A percentile compares a stretch with the other conserved stretches of the same genome.
phyloP scores from a whole-genome alignment of 495 filamentous ascomycete species.

The Neurospora africana region DNA sequence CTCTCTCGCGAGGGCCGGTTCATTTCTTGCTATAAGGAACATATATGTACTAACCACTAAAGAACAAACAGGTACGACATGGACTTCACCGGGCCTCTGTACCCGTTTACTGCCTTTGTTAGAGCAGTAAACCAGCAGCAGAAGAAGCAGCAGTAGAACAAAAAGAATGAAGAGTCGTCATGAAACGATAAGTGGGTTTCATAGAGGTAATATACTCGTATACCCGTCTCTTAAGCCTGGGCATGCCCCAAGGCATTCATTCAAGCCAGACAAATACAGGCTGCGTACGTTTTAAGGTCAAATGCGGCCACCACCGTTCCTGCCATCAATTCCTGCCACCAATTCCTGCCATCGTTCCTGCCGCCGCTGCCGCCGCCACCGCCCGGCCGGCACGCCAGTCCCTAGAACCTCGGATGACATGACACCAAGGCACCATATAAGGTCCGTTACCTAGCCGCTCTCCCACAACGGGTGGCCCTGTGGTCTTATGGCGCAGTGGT shows the following conservation, averaged over 20 bases:
- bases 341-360: no score
- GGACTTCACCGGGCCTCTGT: slow-evolving; percentile 52
- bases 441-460: background rate
- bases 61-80: slow-evolving; percentile 50
- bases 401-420: background rate
- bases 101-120: slow-evolving; percentile 44
- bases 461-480: background rate
- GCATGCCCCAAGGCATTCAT: no score
- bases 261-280: no score
- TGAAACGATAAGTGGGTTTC: background rate
- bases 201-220: background rate
- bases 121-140: slow-evolving; percentile 18
- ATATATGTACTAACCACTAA: background rate
- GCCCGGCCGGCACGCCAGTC: background rate
- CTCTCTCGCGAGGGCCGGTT: background rate
- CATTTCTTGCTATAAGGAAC: background rate
- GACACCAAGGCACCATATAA: background rate
- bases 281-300: background rate
- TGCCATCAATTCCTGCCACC: no score
- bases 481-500: background rate
- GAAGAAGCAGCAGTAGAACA: background rate
- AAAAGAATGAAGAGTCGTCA: background rate
- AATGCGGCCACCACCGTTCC: background rate
- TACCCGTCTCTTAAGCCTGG: background rate
- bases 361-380: no score